Base-by-base conservation (phyloP, 768 basidiomycete genomes). In the Tricholoma matsutake region DNA sequence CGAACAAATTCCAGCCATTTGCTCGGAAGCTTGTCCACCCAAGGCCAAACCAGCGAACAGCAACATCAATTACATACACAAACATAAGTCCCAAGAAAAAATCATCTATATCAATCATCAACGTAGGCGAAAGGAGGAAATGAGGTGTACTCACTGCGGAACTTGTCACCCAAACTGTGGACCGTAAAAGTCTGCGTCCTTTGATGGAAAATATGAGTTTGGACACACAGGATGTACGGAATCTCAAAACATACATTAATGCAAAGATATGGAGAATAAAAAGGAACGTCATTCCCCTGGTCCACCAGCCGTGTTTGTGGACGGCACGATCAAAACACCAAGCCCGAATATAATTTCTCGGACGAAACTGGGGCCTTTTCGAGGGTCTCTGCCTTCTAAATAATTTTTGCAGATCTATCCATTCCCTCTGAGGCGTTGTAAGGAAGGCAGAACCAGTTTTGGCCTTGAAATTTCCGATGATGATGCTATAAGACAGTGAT, bases 251-350 rank as follows among this genome's bases (percentile, higher is more conserved):
- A 57, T 68, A 92, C 94, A 94, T 92, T 60, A 98, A 79, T 1
- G 86, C 85, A 34, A 92, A 68, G 47, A 97, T 92, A 70, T 98
- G 96, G 16, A 91, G 43, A 18, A 91, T 71, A 67, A 94, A 96
- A 22, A 96, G 71, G 3, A 84, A 70, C 0, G 93, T 94, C 83
- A 96, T 90, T 54, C 75, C 76, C 59, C 88, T 79, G 6, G 89
- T 83, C 96, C 96, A 98, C 86, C 89, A 94, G 2, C 96, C 96
- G 67, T 94, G 91, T 72, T 98, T 98, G 63, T 86, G 81, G 14
- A 94, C 86, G 0, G 96, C 96, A 29, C 94, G 84, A 59, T 96
- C 90, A 69, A 86, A 96, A 71, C 96, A 98, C 95, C 96, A 98
- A 20, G 82, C 79, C 56, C 89, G 81, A 31, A 94, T 66, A 0